These are phyloP conservation scores for Trichocomaceae sp. DNA, from an alignment of 2,329 filamentous ascomycete genomes.

Conservation along the genomic window DNA sequence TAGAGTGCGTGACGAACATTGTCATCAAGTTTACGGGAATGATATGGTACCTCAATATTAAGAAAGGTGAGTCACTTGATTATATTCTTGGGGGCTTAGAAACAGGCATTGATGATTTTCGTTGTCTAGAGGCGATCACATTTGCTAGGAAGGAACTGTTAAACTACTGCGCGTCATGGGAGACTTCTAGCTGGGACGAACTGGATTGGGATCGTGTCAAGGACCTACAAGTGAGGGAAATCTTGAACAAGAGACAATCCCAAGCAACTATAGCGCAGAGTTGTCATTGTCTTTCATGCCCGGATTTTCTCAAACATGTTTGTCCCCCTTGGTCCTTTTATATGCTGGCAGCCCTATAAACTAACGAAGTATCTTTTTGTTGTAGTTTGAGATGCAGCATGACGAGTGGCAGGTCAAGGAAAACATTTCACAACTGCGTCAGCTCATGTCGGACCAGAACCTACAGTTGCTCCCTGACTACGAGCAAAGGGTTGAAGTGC, in stretches of 20 bases:
- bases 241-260: conserved; percentile 64
- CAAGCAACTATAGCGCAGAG: conserved; percentile 58
- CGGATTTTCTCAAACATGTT: conserved; percentile 79
- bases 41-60: conserved; percentile 43
- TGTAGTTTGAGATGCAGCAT: conserved; percentile 85
- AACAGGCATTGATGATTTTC: not conserved
- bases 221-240: conserved; percentile 72
- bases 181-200: conserved; percentile 70
- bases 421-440: conserved; percentile 79
- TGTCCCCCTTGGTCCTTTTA: conserved; percentile 33
- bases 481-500: conserved; percentile 84
- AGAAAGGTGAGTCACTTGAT: conserved; percentile 38
- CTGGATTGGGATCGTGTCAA: conserved; percentile 75
- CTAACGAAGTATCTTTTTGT: conserved; percentile 17
- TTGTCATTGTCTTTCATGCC: conserved; percentile 62
- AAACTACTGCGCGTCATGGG: conserved; percentile 67
- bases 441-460: conserved; percentile 91
- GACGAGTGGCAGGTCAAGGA: conserved; percentile 96
- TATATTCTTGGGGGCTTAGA: not conserved
- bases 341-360: not conserved
- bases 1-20: conserved; percentile 78
- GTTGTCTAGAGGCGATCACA: conserved; percentile 42
- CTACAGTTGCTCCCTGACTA: conserved; percentile 94
- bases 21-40: conserved; percentile 47
- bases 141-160: conserved; percentile 63